Conservation (phyloP, 2,329 filamentous ascomycete species). For the Penicillium concentricum region DNA sequence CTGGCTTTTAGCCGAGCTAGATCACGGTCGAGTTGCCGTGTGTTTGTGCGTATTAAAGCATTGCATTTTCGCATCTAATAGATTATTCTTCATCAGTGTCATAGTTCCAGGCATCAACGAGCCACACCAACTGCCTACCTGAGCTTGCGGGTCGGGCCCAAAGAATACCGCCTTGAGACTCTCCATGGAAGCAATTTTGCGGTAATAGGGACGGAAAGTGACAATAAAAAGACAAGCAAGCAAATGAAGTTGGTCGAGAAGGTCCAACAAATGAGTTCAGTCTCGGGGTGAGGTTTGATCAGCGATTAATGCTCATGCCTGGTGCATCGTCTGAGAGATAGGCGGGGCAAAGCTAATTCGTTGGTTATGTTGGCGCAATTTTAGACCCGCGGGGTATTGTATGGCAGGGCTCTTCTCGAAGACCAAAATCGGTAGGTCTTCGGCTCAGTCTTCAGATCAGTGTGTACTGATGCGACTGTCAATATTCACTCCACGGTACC, state of each 20-base stretch:
- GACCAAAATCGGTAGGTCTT: not conserved
- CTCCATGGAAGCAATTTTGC: slow-evolving; percentile 65
- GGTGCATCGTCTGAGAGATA: slow-evolving; percentile 7
- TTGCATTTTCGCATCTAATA: slow-evolving; percentile 91
- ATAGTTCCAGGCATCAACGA: not conserved
- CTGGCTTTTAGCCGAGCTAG: slow-evolving; percentile 74
- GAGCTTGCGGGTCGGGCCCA: slow-evolving; percentile 87
- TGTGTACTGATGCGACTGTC: not conserved
- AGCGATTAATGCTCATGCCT: slow-evolving; percentile 5
- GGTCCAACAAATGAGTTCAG: not conserved
- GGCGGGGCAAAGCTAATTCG: slow-evolving; percentile 5
- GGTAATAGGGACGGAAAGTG: not conserved
- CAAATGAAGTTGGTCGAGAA: not conserved
- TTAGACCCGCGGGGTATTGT: not conserved
- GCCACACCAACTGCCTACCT: slow-evolving; percentile 57
- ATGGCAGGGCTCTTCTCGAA: not conserved
- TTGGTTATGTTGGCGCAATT: not conserved
- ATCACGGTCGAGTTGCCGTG: slow-evolving; percentile 92
- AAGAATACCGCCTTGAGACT: slow-evolving; percentile 80
- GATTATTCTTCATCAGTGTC: slow-evolving; percentile 9
- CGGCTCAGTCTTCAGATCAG: not conserved
- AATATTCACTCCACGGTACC: not conserved
- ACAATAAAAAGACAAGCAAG: not conserved
- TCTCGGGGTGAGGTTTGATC: not conserved
- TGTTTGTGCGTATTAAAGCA: slow-evolving; percentile 80